These are phyloP conservation scores for Scheffersomyces stipitis DNA, from an alignment of 805 yeast genomes.

Conservation along the genomic window DNA sequence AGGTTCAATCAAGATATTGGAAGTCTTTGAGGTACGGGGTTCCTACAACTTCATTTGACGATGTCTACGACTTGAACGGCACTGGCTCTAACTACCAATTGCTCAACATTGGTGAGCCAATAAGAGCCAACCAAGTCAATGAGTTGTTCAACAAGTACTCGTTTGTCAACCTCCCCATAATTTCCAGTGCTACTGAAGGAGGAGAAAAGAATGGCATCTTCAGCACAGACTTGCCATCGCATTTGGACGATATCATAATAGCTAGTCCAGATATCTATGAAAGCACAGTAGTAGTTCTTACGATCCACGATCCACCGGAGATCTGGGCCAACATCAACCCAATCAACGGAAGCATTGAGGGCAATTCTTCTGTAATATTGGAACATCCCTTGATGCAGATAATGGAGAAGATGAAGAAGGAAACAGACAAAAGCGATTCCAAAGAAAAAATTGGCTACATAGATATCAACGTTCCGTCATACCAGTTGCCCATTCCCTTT, in stretches of 20 bases:
- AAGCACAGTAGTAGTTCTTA: constrained; percentile 60
- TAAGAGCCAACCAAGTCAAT: constrained; percentile 68
- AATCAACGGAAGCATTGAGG: constrained; percentile 71
- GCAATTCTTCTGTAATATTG: constrained; percentile 68
- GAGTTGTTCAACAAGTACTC: constrained; percentile 53
- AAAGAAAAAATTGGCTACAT: constrained; percentile 62
- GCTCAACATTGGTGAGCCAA: constrained; percentile 66
- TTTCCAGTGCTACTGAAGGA: constrained; percentile 26
- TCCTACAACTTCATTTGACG: constrained; percentile 39
- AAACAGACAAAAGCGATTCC: constrained; percentile 17
- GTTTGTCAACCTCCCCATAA: constrained; percentile 69
- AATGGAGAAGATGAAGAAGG: constrained; percentile 55
- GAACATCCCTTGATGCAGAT: constrained; percentile 67
- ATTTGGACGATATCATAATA: constrained; percentile 61
- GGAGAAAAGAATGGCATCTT: constrained; percentile 21
- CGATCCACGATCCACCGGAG: constrained; percentile 90
- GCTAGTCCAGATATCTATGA: constrained; percentile 71
- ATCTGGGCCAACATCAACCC: constrained; percentile 88
- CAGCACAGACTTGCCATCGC: constrained; percentile 44
- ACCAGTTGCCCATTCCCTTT: constrained; percentile 31
- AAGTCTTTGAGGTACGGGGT: constrained; percentile 72
- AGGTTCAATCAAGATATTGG: constrained; percentile 85
- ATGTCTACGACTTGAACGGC: constrained; percentile 36
- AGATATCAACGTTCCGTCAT: constrained; percentile 78
- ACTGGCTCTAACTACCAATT: constrained; percentile 28